phyloP scores from a whole-genome alignment of 352 stramenopile species.

The Phytophthora pini region DNA sequence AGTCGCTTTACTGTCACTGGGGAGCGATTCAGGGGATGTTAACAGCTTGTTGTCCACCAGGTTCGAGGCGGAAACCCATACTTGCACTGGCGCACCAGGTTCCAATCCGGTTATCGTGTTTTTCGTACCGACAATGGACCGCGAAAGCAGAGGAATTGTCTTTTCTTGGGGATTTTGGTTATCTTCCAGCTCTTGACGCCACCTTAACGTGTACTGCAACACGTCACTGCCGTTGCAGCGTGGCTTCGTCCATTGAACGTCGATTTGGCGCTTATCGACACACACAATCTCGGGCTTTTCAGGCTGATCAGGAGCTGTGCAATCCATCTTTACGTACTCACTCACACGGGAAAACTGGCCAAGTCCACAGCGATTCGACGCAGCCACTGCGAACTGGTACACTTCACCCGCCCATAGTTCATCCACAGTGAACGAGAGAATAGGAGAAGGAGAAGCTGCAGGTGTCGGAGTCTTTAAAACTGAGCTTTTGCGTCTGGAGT shows the following conservation, averaged over 20 bases:
- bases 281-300: slow-evolving; percentile 37
- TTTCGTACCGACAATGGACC: slow-evolving; percentile 54
- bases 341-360: slow-evolving; percentile 68
- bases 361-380: slow-evolving; percentile 70
- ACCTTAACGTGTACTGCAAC: slow-evolving; percentile 72
- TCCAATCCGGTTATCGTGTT: slow-evolving; percentile 50
- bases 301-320: slow-evolving; percentile 60
- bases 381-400: slow-evolving; percentile 77
- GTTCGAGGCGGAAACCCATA: slow-evolving; percentile 69
- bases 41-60: slow-evolving; percentile 64
- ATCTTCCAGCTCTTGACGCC: slow-evolving; percentile 39
- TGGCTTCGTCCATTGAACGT: slow-evolving; percentile 63
- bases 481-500: not conserved
- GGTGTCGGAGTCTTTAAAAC: not conserved
- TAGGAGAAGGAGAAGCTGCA: not conserved
- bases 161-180: slow-evolving; percentile 4
- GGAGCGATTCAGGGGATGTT: slow-evolving; percentile 50
- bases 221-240: slow-evolving; percentile 75
- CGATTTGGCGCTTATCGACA: slow-evolving; percentile 47
- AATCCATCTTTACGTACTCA: slow-evolving; percentile 80
- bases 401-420: slow-evolving; percentile 71
- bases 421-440: slow-evolving; percentile 43
- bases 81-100: slow-evolving; percentile 44
- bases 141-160: slow-evolving; percentile 47
- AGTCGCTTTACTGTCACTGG: slow-evolving; percentile 42